A percentile compares a stretch with the other conserved stretches of the same genome.
Evolutionary conservation across 192 early-diverging fungal species (phyloP).

Genomic region (Mortierella antarctica): DNA sequence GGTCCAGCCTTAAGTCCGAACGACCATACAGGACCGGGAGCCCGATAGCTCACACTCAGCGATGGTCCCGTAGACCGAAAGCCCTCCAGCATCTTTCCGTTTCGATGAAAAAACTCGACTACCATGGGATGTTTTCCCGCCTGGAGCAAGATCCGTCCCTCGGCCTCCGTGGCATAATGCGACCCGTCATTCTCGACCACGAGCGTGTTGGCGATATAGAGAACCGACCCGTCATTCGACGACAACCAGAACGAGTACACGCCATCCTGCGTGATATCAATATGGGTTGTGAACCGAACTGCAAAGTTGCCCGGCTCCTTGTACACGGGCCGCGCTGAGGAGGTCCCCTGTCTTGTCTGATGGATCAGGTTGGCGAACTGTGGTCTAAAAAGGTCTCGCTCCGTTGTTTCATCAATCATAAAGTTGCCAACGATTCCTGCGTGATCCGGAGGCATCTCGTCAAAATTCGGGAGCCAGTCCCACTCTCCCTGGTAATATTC

Average conservation of each 20-base stretch:
- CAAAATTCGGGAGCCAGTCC: constrained; percentile 54
- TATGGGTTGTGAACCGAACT: constrained; percentile 45
- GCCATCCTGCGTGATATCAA: constrained; percentile 47
- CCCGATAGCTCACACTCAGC: constrained; percentile 33
- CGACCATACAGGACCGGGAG: constrained; percentile 43
- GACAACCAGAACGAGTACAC: constrained; percentile 47
- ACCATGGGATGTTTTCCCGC: constrained; percentile 38
- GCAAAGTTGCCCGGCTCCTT: constrained; percentile 48
- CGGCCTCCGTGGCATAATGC: constrained; percentile 39
- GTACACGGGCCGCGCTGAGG: background rate
- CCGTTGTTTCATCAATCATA: constrained; percentile 51
- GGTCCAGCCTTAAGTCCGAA: constrained; percentile 35
- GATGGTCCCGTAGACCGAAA: constrained; percentile 45
- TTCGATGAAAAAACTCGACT: constrained; percentile 48
- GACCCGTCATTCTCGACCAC: constrained; percentile 53
- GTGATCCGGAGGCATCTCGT: constrained; percentile 44
- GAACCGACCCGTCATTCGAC: constrained; percentile 42
- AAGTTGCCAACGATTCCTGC: constrained; percentile 49
- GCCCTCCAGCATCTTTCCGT: constrained; percentile 51
- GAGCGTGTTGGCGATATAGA: constrained; percentile 38
- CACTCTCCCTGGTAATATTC: constrained; percentile 51
- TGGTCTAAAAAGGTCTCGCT: constrained; percentile 36
- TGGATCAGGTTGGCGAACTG: constrained; percentile 5
- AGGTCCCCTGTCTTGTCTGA: background rate
- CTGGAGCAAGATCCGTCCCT: constrained; percentile 36